These are phyloP conservation scores for Rheum nobile DNA, from an alignment of 148 eudicot species.

Conservation along the genomic window DNA sequence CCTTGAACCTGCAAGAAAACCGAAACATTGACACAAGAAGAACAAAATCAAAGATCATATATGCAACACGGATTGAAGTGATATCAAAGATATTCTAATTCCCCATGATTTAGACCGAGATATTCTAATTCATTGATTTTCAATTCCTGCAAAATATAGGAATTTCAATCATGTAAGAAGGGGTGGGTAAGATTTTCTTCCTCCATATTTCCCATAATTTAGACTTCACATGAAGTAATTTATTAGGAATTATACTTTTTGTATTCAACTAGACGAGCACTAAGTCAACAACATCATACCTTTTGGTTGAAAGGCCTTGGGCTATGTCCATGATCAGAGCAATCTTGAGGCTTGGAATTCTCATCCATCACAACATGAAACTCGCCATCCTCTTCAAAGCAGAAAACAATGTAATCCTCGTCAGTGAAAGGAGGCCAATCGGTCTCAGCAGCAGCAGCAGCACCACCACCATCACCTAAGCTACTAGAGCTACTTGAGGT, in stretches of 20 bases:
- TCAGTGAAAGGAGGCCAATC: conserved; percentile 46
- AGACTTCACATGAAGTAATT: too few relatives aligned
- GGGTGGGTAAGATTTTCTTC: too few relatives aligned
- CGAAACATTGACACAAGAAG: background rate
- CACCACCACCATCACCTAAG: conserved; percentile 6
- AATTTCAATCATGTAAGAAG: too few relatives aligned
- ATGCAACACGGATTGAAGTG: too few relatives aligned
- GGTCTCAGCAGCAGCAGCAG: conserved; percentile 24
- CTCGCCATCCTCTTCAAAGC: conserved; percentile 58
- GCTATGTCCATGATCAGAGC: conserved; percentile 4
- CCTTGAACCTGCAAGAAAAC: conserved; percentile 17
- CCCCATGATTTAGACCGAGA: too few relatives aligned
- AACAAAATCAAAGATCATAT: background rate
- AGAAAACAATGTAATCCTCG: conserved; percentile 72
- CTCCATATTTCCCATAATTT: too few relatives aligned
- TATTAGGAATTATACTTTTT: too few relatives aligned
- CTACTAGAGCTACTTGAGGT: conserved; percentile 23
- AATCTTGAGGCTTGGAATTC: conserved; percentile 11
- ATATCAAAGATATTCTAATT: too few relatives aligned
- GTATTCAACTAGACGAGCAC: too few relatives aligned
- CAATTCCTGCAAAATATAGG: too few relatives aligned
- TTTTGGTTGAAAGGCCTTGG: conserved; percentile 9
- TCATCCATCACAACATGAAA: conserved; percentile 45
- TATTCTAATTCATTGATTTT: too few relatives aligned
- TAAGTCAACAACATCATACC: background rate